These are phyloP conservation scores for Trifolium pratense DNA, from an alignment of 306 rosid species.

Conservation along the genomic window DNA sequence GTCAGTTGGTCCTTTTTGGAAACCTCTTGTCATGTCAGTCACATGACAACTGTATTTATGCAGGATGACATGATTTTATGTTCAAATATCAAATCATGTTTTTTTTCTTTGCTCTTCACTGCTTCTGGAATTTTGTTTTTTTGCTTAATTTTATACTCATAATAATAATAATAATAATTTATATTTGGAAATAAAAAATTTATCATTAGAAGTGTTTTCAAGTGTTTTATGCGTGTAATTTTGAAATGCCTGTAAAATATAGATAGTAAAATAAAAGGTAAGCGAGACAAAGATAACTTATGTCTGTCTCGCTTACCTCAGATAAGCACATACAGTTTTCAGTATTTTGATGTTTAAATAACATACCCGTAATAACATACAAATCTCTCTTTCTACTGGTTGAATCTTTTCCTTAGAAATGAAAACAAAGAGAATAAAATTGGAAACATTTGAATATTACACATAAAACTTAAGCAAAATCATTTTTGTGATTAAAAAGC, in stretches of 20 bases:
- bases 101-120: no score
- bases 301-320: no score
- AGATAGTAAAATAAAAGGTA: no score
- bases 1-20: neutral
- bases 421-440: neutral
- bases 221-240: no score
- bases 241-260: no score
- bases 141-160: neutral
- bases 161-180: no score
- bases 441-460: neutral
- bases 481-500: slow-evolving; percentile 3
- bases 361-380: no score
- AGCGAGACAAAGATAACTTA: no score
- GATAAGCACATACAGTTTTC: no score
- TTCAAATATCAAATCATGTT: neutral
- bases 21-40: neutral
- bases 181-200: no score
- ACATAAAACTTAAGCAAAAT: neutral
- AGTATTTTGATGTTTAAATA: no score
- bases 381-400: neutral
- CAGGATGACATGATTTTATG: neutral
- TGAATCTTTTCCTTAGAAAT: neutral
- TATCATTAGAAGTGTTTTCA: no score
- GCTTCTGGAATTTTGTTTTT: neutral
- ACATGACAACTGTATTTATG: neutral